Conservation (phyloP, 768 basidiomycete species). For the Termitomyces sp. region DNA sequence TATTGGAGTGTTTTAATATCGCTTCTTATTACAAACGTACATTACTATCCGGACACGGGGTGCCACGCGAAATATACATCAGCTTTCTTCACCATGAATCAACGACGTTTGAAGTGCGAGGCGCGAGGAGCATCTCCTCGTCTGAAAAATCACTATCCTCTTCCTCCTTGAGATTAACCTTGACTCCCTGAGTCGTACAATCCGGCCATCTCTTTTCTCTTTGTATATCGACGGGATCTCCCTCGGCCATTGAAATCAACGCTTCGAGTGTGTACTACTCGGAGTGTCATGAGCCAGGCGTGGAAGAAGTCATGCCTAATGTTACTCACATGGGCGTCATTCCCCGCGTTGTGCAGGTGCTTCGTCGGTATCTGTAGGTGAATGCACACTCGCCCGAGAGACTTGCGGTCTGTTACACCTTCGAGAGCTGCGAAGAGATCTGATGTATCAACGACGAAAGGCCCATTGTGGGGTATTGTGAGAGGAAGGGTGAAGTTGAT, state of each 20-base stretch:
- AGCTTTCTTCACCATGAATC: conserved; percentile 6
- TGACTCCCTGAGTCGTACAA: conserved; percentile 38
- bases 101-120: conserved; percentile 2
- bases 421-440: conserved; percentile 72
- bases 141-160: conserved; percentile 49
- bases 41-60: background rate
- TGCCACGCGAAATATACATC: no score
- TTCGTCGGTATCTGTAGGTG: conserved; percentile 53
- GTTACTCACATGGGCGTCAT: conserved; percentile 72
- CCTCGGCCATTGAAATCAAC: conserved; percentile 66
- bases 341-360: conserved; percentile 78
- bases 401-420: conserved; percentile 51
- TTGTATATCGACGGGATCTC: conserved; percentile 68
- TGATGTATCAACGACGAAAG: conserved; percentile 68
- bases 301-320: background rate
- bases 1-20: background rate
- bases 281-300: background rate
- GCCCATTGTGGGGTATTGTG: conserved; percentile 38
- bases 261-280: conserved; percentile 65
- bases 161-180: conserved; percentile 58
- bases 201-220: conserved; percentile 78
- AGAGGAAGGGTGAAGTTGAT: conserved; percentile 46
- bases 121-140: conserved; percentile 31
- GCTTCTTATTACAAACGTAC: background rate
- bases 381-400: conserved; percentile 56